These are phyloP conservation scores for Suillus alpinus DNA, from an alignment of 768 basidiomycete species.

Conservation along the genomic window DNA sequence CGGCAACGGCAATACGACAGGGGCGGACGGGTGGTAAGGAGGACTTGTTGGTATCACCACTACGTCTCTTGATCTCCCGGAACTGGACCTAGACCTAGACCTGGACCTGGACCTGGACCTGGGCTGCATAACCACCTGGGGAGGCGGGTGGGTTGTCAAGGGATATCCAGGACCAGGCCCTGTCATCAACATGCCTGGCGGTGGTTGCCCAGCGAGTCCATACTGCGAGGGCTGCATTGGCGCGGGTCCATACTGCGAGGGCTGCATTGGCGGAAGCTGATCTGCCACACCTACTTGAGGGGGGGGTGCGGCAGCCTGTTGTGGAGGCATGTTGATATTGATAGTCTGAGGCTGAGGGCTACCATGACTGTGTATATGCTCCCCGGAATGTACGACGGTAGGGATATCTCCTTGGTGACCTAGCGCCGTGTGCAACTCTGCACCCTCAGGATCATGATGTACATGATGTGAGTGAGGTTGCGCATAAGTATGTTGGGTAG, in stretches of 20 bases:
- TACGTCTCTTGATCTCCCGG: not conserved
- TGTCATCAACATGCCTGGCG: conserved; percentile 4
- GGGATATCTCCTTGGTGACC: conserved; percentile 5
- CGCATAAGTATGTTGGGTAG: not conserved
- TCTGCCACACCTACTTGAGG: not conserved
- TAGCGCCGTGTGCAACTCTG: not conserved
- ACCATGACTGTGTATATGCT: not conserved
- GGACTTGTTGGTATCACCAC: conserved; percentile 15
- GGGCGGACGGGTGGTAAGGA: conserved; percentile 22
- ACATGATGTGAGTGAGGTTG: not conserved
- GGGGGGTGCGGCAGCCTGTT: not conserved
- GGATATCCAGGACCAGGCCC: not conserved
- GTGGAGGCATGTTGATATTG: conserved; percentile 11
- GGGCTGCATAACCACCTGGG: not conserved
- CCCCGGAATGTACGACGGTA: conserved; percentile 13
- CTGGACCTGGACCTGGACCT: conserved; percentile 20
- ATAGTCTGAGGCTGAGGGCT: conserved; percentile 10
- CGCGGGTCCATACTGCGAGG: not conserved
- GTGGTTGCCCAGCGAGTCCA: not conserved
- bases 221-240: not conserved
- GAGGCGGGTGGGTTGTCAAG: conserved; percentile 21
- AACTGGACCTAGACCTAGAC: conserved; percentile 1
- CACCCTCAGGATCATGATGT: not conserved
- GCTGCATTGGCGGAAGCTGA: not conserved
- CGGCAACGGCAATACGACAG: conserved; percentile 18